Conservation (phyloP, 2,329 filamentous ascomycete species). For the Macrophomina pseudophaseolina region DNA sequence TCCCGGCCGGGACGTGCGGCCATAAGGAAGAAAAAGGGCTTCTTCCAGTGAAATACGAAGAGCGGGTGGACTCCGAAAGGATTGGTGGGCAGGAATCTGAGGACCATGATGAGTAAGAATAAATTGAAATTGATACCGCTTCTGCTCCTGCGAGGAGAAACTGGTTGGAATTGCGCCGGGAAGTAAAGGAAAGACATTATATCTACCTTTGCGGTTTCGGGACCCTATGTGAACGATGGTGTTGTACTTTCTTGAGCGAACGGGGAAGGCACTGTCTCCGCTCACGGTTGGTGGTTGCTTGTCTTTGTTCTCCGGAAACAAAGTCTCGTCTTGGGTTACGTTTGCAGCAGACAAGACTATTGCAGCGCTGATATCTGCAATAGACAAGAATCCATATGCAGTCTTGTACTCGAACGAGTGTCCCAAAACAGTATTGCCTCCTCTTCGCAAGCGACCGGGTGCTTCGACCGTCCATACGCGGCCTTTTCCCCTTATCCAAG, state of each 20-base stretch:
- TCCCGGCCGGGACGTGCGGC: not conserved
- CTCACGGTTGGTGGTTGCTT: not conserved
- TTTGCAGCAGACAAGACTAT: not conserved
- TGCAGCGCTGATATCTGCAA: no score
- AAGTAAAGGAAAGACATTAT: not conserved
- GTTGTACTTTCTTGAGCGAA: not conserved
- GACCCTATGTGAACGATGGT: not conserved
- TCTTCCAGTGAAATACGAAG: not conserved
- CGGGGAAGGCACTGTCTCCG: constrained; percentile 1
- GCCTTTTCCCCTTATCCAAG: not conserved
- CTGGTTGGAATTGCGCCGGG: not conserved
- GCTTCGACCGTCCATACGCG: not conserved
- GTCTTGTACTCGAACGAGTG: no score
- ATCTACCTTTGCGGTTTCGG: not conserved
- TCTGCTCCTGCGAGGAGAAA: no score
- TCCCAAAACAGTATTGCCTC: no score
- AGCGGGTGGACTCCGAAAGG: not conserved
- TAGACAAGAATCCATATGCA: no score
- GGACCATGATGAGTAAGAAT: constrained; percentile 9
- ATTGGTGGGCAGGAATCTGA: not conserved
- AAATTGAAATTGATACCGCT: not conserved
- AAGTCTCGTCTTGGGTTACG: not conserved
- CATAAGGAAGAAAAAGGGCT: constrained; percentile 6
- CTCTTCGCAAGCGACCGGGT: not conserved
- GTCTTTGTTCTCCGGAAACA: constrained; percentile 2